Evolutionary conservation across 2,329 filamentous ascomycete genomes (phyloP).

Genomic region (Ophiostoma sp.): DNA sequence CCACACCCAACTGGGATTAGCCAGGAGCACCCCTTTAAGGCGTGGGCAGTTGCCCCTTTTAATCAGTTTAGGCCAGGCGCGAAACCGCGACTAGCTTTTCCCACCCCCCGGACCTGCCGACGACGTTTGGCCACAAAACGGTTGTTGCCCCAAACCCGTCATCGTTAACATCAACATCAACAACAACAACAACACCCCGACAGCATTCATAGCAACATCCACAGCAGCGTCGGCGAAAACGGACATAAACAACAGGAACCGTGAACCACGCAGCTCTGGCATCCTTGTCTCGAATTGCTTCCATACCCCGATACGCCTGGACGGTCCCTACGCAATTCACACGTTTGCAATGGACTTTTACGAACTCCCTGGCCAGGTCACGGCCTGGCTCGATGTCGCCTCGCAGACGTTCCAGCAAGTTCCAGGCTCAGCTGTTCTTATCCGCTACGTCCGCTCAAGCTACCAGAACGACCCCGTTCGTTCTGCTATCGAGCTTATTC

Average conservation of each 20-base stretch:
- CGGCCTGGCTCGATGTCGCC: conserved; percentile 48
- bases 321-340: not conserved
- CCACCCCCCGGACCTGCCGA: conserved; percentile 14
- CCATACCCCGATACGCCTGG: too few relatives aligned
- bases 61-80: not conserved
- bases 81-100: conserved; percentile 11
- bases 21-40: not conserved
- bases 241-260: not conserved
- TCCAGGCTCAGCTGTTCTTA: conserved; percentile 86
- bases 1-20: not conserved
- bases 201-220: not conserved
- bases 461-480: conserved; percentile 97
- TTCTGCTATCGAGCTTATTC: conserved; percentile 84
- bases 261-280: too few relatives aligned
- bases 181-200: not conserved
- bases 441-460: conserved; percentile 92
- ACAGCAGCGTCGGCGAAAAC: not conserved
- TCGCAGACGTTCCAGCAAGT: conserved; percentile 75
- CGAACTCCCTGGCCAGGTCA: conserved; percentile 51
- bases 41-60: conserved; percentile 14
- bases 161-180: not conserved
- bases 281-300: too few relatives aligned
- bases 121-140: not conserved
- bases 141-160: not conserved
- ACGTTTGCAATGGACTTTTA: conserved; percentile 55